Evolutionary conservation across 768 basidiomycete genomes (phyloP), one percentile per base, ranked within the genome.

Genomic region (Tylopilus rubrobrunneus): DNA sequence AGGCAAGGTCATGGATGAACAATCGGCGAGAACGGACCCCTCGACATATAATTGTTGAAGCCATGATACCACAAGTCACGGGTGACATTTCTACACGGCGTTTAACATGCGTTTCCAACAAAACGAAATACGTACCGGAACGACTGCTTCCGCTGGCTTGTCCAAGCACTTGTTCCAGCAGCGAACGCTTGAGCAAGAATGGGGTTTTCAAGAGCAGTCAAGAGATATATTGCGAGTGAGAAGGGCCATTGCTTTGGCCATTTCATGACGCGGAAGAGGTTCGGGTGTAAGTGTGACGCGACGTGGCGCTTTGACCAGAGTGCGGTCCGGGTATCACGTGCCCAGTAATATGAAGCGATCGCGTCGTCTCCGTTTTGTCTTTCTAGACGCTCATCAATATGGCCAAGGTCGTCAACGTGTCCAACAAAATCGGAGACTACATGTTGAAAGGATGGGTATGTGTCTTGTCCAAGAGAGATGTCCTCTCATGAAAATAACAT

Each of bases 41-140:
- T 81, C 45, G 72, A 78, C 93, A 96, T 95, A 69, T 97, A 97
- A 62, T 82, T 84, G 62, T 90, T 70, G 64, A 86, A 97, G 0
- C 93, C 94, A 75, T 96, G 93, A 64, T 90, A 86, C 87, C 91
- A 97, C 5, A 96, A 73, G 50, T 87, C 82, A 42, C 86, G 82
- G 9, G 84, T 85, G 63, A 77, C 78, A 60, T 91, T 80, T 43
- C 91, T 92, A 58, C 27, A 53, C 7, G 39, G 44, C 40, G 41
- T 64, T 23, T 55, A 49, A 40, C 15, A 39, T 25, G 28, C 10
- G 28, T 43, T 31, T 11, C 34, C 15, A 21, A 51, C 19, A 34
- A 47, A 28, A 47, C 17, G 23, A 27, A 42, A 44, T 15, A 65
- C 79, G 51, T 62, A 85, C 85, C 85, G 79, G 60, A 77, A 75